Evolutionary conservation across 106 monocot species (phyloP), one percentile per base, ranked within the genome.

Genomic region (Platanthera zijinensis): DNA sequence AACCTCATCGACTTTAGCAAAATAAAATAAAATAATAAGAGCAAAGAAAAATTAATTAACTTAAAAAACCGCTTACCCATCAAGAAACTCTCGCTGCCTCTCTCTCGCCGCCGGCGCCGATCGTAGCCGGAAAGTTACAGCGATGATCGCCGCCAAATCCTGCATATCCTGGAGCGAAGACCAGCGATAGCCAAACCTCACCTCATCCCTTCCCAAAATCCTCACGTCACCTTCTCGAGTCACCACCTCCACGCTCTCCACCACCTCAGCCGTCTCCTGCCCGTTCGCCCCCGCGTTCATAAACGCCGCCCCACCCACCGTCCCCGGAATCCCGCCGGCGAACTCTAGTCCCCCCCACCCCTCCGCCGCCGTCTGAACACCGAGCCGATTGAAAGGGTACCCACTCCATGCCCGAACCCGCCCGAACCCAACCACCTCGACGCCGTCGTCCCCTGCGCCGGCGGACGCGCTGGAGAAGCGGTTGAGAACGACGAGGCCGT

Each of bases 361-460:
- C 57, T 75, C 75, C 8, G 75, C 75, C 17, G 75, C 54, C 57
- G 57, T 57, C 57, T 50, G 75, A 19, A 75, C 75, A 1, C 75
- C 75, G 57, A 75, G 57, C 10, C 75, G 75, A 57, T 75, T 75
- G n/a, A 75, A 75, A 28, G 75, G 75, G 75, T 75, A 59, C 45
- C 75, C 75, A 39, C 75, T 57, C 12, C 75, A 54, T 13, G 57
- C 75, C n/a, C 75, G 75, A 21, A 57, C 48, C 30, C 57, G 15
- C 5, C 75, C 75, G 39, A 39, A 39, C 18, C 22, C 75, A 57
- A 75, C 57, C 4, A 47, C 45, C 45, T 75, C 57, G 39, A 39
- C 39, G 39, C 39, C 39, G 39, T 39, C 39, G 39, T 39, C 39
- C 39, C 39, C 39, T 39, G 39, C 7, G 21, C 39, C 39, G 2